Evolutionary conservation across 2,329 filamentous ascomycete species (phyloP).

Genomic region (Sporothrix mexicana): DNA sequence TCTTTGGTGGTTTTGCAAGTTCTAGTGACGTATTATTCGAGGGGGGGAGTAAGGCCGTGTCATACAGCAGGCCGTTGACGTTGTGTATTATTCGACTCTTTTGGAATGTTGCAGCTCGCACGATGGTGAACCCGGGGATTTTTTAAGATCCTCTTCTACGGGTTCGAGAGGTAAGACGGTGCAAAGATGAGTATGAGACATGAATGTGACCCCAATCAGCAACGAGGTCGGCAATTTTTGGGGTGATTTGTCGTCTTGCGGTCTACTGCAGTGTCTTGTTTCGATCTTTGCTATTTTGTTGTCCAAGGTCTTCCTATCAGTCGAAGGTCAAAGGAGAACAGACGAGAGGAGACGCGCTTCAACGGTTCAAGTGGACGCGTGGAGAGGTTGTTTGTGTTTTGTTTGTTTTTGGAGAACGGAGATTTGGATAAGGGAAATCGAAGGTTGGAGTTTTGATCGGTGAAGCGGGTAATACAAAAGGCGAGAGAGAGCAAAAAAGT

Average conservation of each 20-base stretch:
- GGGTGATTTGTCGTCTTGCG: background rate
- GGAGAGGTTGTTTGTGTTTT: background rate
- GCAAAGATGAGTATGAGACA: constrained; percentile 31
- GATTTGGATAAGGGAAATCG: constrained; percentile 5
- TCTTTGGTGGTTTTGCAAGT: background rate
- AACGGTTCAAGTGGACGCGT: background rate
- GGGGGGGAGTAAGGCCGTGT: background rate
- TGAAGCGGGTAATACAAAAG: constrained; percentile 10
- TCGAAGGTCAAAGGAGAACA: background rate
- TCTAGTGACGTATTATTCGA: background rate
- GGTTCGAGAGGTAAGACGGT: constrained; percentile 31
- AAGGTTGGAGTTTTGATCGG: constrained; percentile 4
- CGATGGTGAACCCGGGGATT: constrained; percentile 20
- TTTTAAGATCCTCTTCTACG: constrained; percentile 34
- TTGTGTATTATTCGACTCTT: constrained; percentile 1
- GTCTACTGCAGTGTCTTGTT: background rate
- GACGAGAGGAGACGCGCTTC: constrained; percentile 11
- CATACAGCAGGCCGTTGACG: background rate
- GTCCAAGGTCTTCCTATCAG: background rate
- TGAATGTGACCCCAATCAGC: constrained; percentile 32
- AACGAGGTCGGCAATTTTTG: background rate
- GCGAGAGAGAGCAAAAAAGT: background rate
- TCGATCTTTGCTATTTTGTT: background rate
- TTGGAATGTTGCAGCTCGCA: constrained; percentile 12
- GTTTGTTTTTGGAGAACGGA: background rate